A percentile compares a stretch with the other conserved stretches of the same genome.
These are phyloP conservation scores for Ceratocystis ficicola DNA, from an alignment of 2,329 filamentous ascomycete genomes.

Conservation along the genomic window DNA sequence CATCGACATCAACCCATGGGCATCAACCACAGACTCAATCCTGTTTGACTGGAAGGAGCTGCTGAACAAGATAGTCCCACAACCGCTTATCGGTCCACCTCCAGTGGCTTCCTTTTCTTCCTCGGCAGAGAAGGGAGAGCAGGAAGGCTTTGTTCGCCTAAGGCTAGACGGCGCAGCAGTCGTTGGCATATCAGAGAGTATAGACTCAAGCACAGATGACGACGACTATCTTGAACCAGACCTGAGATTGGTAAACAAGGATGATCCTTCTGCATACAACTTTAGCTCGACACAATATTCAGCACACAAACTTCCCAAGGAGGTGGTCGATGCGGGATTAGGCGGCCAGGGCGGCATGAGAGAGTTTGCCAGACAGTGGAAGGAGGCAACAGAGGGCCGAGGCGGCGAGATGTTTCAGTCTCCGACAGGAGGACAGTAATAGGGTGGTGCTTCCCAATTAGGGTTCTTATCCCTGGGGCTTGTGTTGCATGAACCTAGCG, in stretches of 20 bases:
- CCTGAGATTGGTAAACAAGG: conserved; percentile 66
- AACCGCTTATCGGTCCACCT: conserved; percentile 42
- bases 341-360: conserved; percentile 63
- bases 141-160: conserved; percentile 13
- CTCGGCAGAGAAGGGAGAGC: conserved; percentile 29
- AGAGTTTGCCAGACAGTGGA: conserved; percentile 70
- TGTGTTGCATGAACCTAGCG: background rate
- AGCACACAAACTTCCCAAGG: conserved; percentile 86
- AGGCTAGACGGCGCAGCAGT: conserved; percentile 24
- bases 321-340: conserved; percentile 65
- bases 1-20: conserved; percentile 94
- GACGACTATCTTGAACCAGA: conserved; percentile 49
- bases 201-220: conserved; percentile 25
- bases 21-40: conserved; percentile 72
- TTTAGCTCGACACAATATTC: conserved; percentile 82
- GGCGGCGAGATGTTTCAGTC: conserved; percentile 34
- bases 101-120: conserved; percentile 24
- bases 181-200: conserved; percentile 26
- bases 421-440: conserved; percentile 18
- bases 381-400: conserved; percentile 40
- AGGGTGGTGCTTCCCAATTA: background rate
- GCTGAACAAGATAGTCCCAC: conserved; percentile 54
- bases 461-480: background rate
- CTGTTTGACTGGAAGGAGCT: conserved; percentile 86
- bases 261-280: conserved; percentile 79